Evolutionary conservation across 129 eudicot genomes (phyloP).

Genomic region (Oenanthe sinensis): DNA sequence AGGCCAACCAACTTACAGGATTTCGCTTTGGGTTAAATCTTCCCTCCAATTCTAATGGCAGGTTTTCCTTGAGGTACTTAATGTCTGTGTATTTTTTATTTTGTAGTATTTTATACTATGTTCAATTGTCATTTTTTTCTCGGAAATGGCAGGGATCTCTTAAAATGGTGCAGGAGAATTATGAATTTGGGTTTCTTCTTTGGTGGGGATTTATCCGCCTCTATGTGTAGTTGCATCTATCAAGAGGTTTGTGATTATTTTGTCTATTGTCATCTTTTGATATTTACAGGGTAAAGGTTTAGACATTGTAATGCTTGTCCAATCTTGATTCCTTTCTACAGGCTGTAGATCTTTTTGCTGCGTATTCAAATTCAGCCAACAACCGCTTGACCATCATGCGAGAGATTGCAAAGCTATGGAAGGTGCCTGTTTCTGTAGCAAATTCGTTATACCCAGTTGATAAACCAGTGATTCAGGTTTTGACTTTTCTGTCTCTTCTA

Average conservation of each 20-base stretch:
- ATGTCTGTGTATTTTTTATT: neutral
- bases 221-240: slow-evolving; percentile 43
- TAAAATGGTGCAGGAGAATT: slow-evolving; percentile 88
- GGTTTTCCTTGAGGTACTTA: slow-evolving; percentile 74
- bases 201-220: slow-evolving; percentile 27
- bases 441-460: slow-evolving; percentile 47
- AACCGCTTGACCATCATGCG: slow-evolving; percentile 49
- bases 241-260: slow-evolving; percentile 46
- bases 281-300: neutral
- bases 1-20: slow-evolving; percentile 44
- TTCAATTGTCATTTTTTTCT: slow-evolving; percentile 8
- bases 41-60: slow-evolving; percentile 34
- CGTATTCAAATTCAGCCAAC: slow-evolving; percentile 57
- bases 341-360: slow-evolving; percentile 92
- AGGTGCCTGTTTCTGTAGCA: slow-evolving; percentile 29
- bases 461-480: slow-evolving; percentile 74
- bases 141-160: slow-evolving; percentile 60
- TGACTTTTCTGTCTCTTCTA: neutral
- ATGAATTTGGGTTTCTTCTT: slow-evolving; percentile 43
- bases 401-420: slow-evolving; percentile 70
- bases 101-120: neutral
- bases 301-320: slow-evolving; percentile 1
- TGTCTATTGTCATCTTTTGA: neutral
- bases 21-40: slow-evolving; percentile 36
- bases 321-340: slow-evolving; percentile 14